These are phyloP conservation scores for Actinomucor elegans DNA, from an alignment of 371 early-diverging fungal species.

Conservation along the genomic window DNA sequence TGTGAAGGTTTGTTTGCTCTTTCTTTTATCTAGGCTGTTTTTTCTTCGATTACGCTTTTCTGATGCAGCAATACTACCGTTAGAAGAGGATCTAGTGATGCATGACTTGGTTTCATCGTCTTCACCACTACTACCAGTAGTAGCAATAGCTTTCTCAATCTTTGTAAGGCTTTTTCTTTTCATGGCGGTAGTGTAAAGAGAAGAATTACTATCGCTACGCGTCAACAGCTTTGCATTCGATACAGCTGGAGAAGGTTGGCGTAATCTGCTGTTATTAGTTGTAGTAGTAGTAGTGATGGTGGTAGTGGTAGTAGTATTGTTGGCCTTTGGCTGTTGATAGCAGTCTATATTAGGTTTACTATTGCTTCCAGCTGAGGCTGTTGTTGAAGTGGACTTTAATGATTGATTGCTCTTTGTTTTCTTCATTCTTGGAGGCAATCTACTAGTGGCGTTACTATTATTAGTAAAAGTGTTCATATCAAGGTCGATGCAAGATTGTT, in stretches of 20 bases:
- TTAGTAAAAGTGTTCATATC: too few species aligned
- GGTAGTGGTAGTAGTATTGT: background rate
- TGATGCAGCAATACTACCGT: conserved; percentile 3
- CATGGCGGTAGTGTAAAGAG: background rate
- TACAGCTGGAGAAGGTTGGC: conserved; percentile 15
- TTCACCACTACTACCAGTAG: conserved; percentile 2
- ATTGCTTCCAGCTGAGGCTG: background rate
- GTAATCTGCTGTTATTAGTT: conserved; percentile 9
- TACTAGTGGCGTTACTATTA: background rate
- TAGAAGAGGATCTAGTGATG: conserved; percentile 9
- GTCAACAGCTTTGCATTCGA: background rate
- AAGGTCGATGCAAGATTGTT: conserved; percentile 6
- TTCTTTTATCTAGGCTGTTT: conserved; percentile 3
- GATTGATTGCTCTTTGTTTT: conserved; percentile 18
- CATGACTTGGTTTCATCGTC: conserved; percentile 8
- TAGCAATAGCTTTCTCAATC: background rate
- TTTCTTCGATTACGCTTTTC: background rate
- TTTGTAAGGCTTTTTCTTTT: conserved; percentile 15
- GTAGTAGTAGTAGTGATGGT: background rate
- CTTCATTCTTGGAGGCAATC: conserved; percentile 7
- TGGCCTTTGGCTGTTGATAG: background rate
- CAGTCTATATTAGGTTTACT: background rate
- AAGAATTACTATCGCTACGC: conserved; percentile 10
- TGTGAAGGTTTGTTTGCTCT: background rate
- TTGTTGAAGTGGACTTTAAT: conserved; percentile 1